Percentiles rank a stretch among this genome's conserved stretches.
These are phyloP conservation scores for Wickerhamiella vanderwaltii DNA, from an alignment of 805 yeast species.

Conservation along the genomic window DNA sequence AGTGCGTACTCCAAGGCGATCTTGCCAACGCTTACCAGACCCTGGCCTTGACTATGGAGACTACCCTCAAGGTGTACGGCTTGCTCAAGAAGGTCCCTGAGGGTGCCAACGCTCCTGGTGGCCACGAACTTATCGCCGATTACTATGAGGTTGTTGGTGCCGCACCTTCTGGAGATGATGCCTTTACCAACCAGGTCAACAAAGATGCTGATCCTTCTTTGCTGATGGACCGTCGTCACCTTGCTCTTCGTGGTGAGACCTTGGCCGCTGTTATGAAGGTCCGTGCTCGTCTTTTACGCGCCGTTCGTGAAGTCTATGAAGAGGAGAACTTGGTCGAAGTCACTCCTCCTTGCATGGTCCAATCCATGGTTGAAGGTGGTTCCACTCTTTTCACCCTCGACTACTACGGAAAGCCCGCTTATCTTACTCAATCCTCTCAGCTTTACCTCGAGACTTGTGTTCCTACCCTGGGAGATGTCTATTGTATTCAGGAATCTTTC, in stretches of 20 bases:
- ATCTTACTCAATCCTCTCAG: slow-evolving; percentile 92
- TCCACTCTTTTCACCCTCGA: slow-evolving; percentile 85
- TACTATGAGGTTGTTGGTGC: slow-evolving; percentile 79
- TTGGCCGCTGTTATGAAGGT: slow-evolving; percentile 88
- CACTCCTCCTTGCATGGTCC: slow-evolving; percentile 99
- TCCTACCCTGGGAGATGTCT: slow-evolving; percentile 94
- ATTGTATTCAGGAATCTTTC: slow-evolving; percentile 95
- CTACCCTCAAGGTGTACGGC: slow-evolving; percentile 74
- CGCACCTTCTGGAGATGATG: slow-evolving; percentile 94
- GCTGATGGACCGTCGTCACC: slow-evolving; percentile 87
- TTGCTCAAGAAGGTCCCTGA: slow-evolving; percentile 74
- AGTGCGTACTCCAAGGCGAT: slow-evolving; percentile 79
- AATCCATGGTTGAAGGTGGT: slow-evolving; percentile 99
- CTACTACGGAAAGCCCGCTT: slow-evolving; percentile 96
- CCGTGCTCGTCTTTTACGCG: slow-evolving; percentile 62
- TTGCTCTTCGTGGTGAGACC: slow-evolving; percentile 93
- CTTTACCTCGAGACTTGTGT: slow-evolving; percentile 91
- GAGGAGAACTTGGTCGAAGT: slow-evolving; percentile 78
- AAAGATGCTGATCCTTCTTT: slow-evolving; percentile 90
- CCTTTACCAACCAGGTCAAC: slow-evolving; percentile 87
- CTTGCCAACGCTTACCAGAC: slow-evolving; percentile 85
- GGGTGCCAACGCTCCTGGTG: slow-evolving; percentile 96
- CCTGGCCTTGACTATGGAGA: slow-evolving; percentile 72
- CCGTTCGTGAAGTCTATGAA: slow-evolving; percentile 63
- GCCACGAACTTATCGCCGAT: slow-evolving; percentile 85